These are phyloP conservation scores for Umbelopsis vinacea DNA, from an alignment of 192 early-diverging fungal genomes.

Conservation along the genomic window DNA sequence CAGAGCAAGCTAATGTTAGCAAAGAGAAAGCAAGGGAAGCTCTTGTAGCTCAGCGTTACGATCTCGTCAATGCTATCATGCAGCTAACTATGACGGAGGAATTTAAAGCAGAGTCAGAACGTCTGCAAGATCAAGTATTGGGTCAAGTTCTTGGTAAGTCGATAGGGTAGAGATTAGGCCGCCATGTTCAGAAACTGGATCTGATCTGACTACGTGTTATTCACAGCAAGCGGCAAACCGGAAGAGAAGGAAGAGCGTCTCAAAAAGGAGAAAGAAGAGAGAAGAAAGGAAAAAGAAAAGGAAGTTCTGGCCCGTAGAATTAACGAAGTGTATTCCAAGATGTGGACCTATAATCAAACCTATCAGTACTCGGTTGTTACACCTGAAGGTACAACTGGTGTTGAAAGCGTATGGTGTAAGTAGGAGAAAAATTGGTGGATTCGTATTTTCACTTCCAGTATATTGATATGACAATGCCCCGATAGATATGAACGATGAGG, in stretches of 20 bases:
- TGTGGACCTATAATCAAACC: slow-evolving; percentile 58
- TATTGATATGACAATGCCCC: neutral
- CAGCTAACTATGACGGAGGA: slow-evolving; percentile 44
- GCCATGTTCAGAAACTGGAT: too few species aligned
- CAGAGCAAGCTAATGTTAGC: slow-evolving; percentile 60
- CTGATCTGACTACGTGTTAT: too few species aligned
- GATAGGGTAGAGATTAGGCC: too few species aligned
- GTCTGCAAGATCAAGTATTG: slow-evolving; percentile 49
- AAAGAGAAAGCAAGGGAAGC: slow-evolving; percentile 59
- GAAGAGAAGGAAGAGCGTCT: slow-evolving; percentile 42
- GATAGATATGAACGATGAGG: slow-evolving; percentile 29
- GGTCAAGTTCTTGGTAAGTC: slow-evolving; percentile 23
- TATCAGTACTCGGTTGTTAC: slow-evolving; percentile 56
- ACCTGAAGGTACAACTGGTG: slow-evolving; percentile 47
- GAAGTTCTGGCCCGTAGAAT: slow-evolving; percentile 37
- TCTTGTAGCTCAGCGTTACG: slow-evolving; percentile 53
- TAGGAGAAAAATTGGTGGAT: neutral
- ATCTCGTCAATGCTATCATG: slow-evolving; percentile 68
- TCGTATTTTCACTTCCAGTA: neutral
- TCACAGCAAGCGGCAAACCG: slow-evolving; percentile 31
- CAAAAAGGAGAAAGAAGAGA: slow-evolving; percentile 30
- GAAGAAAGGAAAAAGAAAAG: slow-evolving; percentile 29
- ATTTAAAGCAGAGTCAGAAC: slow-evolving; percentile 43
- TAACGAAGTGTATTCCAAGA: slow-evolving; percentile 39
- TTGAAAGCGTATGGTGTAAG: slow-evolving; percentile 57